Conservation (phyloP, 148 eudicot genomes). For the Nyssa sinensis region DNA sequence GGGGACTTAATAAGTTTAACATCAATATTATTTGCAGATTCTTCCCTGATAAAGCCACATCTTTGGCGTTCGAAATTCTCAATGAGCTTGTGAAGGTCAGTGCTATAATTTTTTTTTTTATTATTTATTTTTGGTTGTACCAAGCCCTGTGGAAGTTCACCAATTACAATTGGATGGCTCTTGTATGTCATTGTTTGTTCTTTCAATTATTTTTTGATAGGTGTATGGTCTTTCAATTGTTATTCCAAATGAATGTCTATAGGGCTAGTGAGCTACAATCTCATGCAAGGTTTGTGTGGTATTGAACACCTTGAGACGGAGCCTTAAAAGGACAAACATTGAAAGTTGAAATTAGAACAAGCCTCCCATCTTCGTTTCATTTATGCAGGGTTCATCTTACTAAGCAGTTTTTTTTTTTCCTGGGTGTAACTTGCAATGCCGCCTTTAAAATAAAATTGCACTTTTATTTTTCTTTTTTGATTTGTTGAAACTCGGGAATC, state of each 20-base stretch:
- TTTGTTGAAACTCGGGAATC: not conserved
- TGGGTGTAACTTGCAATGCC: not conserved
- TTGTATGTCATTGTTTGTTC: too few relatives aligned
- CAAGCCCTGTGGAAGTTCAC: not conserved
- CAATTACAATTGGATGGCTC: not conserved
- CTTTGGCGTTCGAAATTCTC: conserved; percentile 65
- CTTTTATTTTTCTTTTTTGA: not conserved
- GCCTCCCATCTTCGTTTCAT: not conserved
- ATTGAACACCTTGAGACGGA: not conserved
- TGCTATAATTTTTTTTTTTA: not conserved
- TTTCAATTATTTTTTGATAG: too few relatives aligned
- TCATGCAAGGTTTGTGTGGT: not conserved
- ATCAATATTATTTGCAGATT: conserved; percentile 53
- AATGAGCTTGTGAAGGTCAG: conserved; percentile 79
- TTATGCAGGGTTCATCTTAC: not conserved
- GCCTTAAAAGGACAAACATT: not conserved
- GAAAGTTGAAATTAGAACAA: not conserved
- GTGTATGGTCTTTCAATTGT: not conserved
- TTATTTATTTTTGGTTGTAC: not conserved
- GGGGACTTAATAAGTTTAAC: too few relatives aligned
- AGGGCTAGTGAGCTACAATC: not conserved
- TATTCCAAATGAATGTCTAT: not conserved
- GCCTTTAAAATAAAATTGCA: too few relatives aligned
- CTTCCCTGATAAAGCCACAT: conserved; percentile 76
- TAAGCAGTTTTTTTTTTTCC: not conserved